Conservation (phyloP, 2,329 filamentous ascomycete genomes). For the Colletotrichum filicis region DNA sequence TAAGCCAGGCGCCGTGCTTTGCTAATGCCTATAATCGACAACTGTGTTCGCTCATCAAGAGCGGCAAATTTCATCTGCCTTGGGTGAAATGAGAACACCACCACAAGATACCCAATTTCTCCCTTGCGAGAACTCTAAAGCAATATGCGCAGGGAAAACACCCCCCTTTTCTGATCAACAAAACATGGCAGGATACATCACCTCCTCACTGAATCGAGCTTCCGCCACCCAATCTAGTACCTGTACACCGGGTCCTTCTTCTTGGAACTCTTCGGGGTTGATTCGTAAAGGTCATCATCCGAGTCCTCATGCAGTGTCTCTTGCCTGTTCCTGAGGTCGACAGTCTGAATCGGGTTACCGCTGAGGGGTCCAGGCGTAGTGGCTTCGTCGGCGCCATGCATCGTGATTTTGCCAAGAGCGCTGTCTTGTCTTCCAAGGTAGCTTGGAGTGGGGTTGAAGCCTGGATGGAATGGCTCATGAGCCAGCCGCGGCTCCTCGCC, state of each 20-base stretch:
- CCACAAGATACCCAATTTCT: background rate
- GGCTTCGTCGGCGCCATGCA: constrained; percentile 49
- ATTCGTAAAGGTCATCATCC: constrained; percentile 54
- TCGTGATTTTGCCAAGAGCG: constrained; percentile 51
- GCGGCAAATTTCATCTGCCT: background rate
- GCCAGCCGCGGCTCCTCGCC: constrained; percentile 49
- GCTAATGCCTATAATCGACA: constrained; percentile 21
- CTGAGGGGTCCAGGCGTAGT: constrained; percentile 20
- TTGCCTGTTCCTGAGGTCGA: constrained; percentile 34
- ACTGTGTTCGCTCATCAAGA: constrained; percentile 5
- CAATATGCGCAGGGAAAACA: background rate
- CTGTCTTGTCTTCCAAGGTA: constrained; percentile 53
- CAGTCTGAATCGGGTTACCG: constrained; percentile 30
- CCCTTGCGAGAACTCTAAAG: background rate
- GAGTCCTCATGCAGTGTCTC: constrained; percentile 34
- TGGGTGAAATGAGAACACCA: background rate
- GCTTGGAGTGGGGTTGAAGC: constrained; percentile 45
- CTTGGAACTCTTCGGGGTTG: constrained; percentile 44
- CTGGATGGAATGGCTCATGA: constrained; percentile 52
- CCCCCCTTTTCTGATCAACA: background rate
- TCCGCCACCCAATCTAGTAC: constrained; percentile 2
- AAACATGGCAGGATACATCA: background rate
- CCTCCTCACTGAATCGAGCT: background rate
- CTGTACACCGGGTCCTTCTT: constrained; percentile 46
- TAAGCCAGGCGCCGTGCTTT: constrained; percentile 25